These are phyloP conservation scores for Populus davidiana DNA, from an alignment of 345 rosid species.

Conservation along the genomic window DNA sequence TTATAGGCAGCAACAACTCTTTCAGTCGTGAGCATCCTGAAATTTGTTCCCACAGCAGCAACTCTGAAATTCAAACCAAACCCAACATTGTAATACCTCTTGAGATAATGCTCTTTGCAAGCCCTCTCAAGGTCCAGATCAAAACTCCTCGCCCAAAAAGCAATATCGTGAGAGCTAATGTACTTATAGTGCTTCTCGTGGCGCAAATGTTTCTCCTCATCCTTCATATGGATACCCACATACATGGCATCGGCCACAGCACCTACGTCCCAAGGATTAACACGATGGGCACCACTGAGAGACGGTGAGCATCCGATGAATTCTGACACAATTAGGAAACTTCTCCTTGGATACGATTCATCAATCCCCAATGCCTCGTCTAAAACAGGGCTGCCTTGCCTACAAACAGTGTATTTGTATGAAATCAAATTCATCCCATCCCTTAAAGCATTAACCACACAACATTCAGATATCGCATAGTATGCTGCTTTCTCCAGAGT, in stretches of 20 bases:
- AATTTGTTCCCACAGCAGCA: conserved; percentile 65
- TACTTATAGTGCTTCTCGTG: conserved; percentile 85
- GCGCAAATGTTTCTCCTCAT: conserved; percentile 57
- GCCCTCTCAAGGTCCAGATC: conserved; percentile 76
- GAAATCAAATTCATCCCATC: conserved; percentile 93
- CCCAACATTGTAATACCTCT: conserved; percentile 76
- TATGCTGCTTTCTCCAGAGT: conserved; percentile 65
- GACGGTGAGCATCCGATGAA: conserved; percentile 92
- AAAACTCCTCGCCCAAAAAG: conserved; percentile 75
- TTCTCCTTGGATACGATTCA: conserved; percentile 36
- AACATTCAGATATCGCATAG: conserved; percentile 66
- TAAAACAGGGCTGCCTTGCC: conserved; percentile 65
- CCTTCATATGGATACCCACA: conserved; percentile 43
- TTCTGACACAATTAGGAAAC: conserved; percentile 76
- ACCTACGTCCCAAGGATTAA: conserved; percentile 78
- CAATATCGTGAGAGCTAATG: conserved; percentile 72
- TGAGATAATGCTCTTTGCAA: conserved; percentile 59
- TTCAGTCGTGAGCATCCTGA: conserved; percentile 54
- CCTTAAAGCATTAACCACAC: conserved; percentile 72
- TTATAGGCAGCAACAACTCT: conserved; percentile 54
- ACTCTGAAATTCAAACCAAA: conserved; percentile 65
- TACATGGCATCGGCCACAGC: conserved; percentile 61
- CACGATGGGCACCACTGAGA: conserved; percentile 79
- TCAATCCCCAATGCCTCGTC: conserved; percentile 51
- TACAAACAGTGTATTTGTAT: conserved; percentile 66